Base-by-base conservation (phyloP, 306 rosid genomes). In the Cyamopsis tetragonoloba region DNA sequence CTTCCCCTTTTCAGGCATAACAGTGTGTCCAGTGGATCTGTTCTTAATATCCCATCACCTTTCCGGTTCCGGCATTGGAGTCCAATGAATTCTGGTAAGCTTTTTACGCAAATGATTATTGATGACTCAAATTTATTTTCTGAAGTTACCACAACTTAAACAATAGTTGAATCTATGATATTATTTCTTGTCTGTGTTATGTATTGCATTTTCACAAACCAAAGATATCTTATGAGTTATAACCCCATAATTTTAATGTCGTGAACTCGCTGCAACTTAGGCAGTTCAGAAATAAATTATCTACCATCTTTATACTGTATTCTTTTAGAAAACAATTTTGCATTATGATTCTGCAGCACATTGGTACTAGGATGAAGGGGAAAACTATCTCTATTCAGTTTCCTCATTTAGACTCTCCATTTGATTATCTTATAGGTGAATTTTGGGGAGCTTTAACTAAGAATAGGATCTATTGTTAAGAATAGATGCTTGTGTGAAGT, bases 51-150 rank as follows among this genome's bases (percentile, higher is more conserved):
- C 43, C 77, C 89, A 10, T 87, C 96, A 59, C 88, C 96, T 79
- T 92, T 92, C 46, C 82, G 89, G 72, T 83, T 93, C 74, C 73
- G 71, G 74, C 81, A 97, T 15, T 89, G 98, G 97, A 93, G 98
- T 82, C 96, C 96, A n/a, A 84, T 88, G 42, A 93, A 62, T 72
- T 74, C 91, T 55, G 97, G 98, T 89, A 81, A 86, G 89, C 66
- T 77, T 11, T 62, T 63, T 57, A 35, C 32, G 28, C 61, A 12
- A 48, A 13, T 73, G 51, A 17, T 35, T 62, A 76, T 20, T 30
- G 34, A 42, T 68, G 44, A 14, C 60, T 32, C 27, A 2, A 34
- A 19, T 42, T 43, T 27, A 7, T 47, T 37, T 43, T 47, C 28
- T 31, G 35, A 34, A 43, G 24, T 20, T 50, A 14, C 26, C 48